A percentile compares a stretch with the other conserved stretches of the same genome.
Conservation (phyloP, 2,329 filamentous ascomycete genomes). For the Clarireedia monteithiana region DNA sequence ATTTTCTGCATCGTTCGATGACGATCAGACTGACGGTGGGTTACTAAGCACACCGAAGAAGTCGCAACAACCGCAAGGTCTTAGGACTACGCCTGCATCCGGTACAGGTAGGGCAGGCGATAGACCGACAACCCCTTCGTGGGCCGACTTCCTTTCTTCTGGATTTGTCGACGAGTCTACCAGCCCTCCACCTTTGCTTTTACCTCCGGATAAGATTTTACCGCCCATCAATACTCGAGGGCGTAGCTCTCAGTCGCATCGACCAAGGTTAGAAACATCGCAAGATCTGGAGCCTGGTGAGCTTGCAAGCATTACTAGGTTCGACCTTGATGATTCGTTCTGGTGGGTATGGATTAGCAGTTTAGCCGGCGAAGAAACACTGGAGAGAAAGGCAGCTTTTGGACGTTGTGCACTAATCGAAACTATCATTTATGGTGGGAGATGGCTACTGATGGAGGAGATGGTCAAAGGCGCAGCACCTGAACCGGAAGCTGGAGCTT, state of each 20-base stretch:
- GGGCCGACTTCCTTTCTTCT: conserved; percentile 94
- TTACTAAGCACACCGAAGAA: conserved; percentile 17
- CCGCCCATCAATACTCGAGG: conserved; percentile 77
- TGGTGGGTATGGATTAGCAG: conserved; percentile 99
- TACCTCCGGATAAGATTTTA: conserved; percentile 88
- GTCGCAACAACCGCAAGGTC: conserved; percentile 38
- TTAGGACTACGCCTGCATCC: conserved; percentile 61
- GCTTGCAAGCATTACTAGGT: conserved; percentile 78
- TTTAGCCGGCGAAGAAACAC: conserved; percentile 81
- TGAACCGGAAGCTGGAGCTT: conserved; percentile 75
- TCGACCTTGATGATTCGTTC: conserved; percentile 90
- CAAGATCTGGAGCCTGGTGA: conserved; percentile 77
- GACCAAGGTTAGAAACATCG: conserved; percentile 61
- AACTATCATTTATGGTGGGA: conserved; percentile 70
- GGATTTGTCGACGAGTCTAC: conserved; percentile 77
- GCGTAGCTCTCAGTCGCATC: conserved; percentile 80
- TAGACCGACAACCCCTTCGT: conserved; percentile 89
- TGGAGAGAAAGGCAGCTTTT: conserved; percentile 82
- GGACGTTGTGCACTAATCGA: conserved; percentile 89
- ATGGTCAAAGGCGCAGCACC: conserved; percentile 88
- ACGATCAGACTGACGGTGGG: conserved; percentile 42
- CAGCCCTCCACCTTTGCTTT: conserved; percentile 57
- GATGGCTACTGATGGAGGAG: conserved; percentile 94
- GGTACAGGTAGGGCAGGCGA: conserved; percentile 54
- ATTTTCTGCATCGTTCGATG: conserved; percentile 69